Evolutionary conservation across 352 stramenopile species (phyloP).

Genomic region (Hyaloperonospora arabidopsidis): DNA sequence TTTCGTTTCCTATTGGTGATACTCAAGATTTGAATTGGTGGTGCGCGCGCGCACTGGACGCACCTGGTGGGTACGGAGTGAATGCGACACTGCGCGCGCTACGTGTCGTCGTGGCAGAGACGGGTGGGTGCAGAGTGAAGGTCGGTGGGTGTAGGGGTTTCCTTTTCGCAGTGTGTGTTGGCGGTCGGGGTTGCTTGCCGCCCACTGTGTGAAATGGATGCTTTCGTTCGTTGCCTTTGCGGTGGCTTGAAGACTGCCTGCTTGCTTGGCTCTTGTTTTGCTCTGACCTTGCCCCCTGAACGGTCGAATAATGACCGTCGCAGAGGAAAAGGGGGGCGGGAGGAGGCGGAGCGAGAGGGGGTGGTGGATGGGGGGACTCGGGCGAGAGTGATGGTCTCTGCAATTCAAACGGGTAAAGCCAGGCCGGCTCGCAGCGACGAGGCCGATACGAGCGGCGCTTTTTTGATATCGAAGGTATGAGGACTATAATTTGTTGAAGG

Average conservation of each 20-base stretch:
- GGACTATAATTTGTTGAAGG: no score
- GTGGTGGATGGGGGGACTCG: slow-evolving; percentile 19
- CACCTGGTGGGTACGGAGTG: slow-evolving; percentile 8
- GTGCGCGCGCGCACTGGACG: neutral
- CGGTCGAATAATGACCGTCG: neutral
- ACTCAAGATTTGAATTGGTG: neutral
- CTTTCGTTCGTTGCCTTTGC: slow-evolving; percentile 12
- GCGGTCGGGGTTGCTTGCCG: slow-evolving; percentile 2
- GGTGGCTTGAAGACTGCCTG: slow-evolving; percentile 32
- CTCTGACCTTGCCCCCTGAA: no score
- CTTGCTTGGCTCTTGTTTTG: neutral
- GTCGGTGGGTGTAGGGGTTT: no score
- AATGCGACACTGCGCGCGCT: slow-evolving; percentile 1
- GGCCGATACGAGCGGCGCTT: neutral
- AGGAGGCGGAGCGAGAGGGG: slow-evolving; percentile 23
- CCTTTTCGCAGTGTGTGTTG: no score
- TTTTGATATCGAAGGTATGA: no score
- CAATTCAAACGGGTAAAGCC: slow-evolving; percentile 9
- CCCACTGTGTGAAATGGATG: neutral
- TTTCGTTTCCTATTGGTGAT: neutral
- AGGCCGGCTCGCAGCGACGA: slow-evolving; percentile 3
- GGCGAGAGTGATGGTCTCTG: slow-evolving; percentile 12
- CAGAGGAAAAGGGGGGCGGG: slow-evolving; percentile 20
- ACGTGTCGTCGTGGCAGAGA: slow-evolving; percentile 2
- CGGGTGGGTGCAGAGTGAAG: neutral